phyloP scores from a whole-genome alignment of 2,329 filamentous ascomycete species.

The Colletotrichum caudatum region DNA sequence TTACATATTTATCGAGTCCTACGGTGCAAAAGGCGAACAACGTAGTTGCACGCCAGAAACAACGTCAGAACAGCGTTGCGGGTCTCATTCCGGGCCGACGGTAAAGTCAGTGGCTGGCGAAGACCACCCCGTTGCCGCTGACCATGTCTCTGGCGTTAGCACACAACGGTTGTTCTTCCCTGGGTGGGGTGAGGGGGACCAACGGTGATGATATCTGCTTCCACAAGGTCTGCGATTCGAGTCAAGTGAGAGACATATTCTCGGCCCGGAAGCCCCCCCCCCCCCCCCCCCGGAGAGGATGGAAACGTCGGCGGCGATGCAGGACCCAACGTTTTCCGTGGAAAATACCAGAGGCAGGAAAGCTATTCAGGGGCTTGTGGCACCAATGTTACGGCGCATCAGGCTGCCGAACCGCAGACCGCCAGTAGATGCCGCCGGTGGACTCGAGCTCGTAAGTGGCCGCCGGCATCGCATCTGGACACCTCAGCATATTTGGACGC shows the following conservation, averaged over 20 bases:
- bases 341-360: not conserved
- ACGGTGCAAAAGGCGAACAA: not conserved
- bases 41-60: not conserved
- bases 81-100: not conserved
- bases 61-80: constrained; percentile 7
- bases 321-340: not conserved
- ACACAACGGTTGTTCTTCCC: not conserved
- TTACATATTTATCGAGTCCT: not conserved
- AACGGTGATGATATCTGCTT: not conserved
- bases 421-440: not conserved
- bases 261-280: not conserved
- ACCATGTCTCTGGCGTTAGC: not conserved
- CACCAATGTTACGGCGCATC: not conserved
- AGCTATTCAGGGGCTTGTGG: too few species aligned
- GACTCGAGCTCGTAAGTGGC: not conserved
- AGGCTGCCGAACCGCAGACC: not conserved
- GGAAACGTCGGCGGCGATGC: not conserved
- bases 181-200: not conserved
- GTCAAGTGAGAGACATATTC: not conserved
- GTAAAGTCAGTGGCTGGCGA: not conserved
- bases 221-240: not conserved
- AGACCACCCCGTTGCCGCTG: not conserved
- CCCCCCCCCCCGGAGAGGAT: too few species aligned
- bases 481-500: not conserved
- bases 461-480: not conserved